Conservation (phyloP, 129 eudicot genomes). For the Saposhnikovia divaricata region DNA sequence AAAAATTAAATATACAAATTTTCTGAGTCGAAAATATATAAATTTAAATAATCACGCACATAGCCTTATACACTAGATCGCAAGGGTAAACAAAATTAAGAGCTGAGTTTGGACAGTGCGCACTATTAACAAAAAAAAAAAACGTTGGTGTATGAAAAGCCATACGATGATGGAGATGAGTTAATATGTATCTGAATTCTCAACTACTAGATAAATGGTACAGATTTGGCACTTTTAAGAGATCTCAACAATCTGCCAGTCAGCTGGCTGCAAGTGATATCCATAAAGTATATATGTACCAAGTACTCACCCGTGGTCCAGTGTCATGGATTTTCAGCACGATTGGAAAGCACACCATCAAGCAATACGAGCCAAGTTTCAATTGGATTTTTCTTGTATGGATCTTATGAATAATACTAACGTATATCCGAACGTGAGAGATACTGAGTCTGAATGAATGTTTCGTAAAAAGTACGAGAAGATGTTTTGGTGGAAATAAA, state of each 20-base stretch:
- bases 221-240: background rate
- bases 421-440: too few relatives aligned
- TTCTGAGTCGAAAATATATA: too few relatives aligned
- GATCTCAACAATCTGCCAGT: background rate
- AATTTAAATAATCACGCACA: too few relatives aligned
- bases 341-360: conserved; percentile 4
- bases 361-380: background rate
- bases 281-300: background rate
- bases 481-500: too few relatives aligned
- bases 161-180: background rate
- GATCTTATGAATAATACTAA: background rate
- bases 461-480: too few relatives aligned
- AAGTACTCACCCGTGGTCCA: background rate
- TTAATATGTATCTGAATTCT: background rate
- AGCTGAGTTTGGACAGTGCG: background rate
- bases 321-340: background rate
- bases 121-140: too few relatives aligned
- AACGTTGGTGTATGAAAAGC: background rate
- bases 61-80: too few relatives aligned
- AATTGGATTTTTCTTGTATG: background rate
- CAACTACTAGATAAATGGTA: background rate
- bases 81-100: too few relatives aligned
- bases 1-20: too few relatives aligned
- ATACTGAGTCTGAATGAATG: too few relatives aligned
- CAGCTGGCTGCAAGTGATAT: background rate